A percentile compares a stretch with the other conserved stretches of the same genome.
phyloP scores from a whole-genome alignment of 2,329 filamentous ascomycete genomes.

The Paracorniculantispora psalliotae region DNA sequence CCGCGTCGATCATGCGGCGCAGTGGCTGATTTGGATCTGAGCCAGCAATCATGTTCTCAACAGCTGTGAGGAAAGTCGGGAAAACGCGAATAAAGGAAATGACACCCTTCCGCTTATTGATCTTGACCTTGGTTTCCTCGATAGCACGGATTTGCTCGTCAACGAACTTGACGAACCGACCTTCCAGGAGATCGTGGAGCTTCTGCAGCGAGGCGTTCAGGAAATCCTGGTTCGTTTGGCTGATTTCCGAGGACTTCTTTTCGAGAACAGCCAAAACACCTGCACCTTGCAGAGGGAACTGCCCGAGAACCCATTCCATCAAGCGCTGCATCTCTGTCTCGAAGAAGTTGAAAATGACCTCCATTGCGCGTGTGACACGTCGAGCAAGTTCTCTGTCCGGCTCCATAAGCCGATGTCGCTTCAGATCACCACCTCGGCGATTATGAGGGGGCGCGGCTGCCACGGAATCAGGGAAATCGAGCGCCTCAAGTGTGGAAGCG shows the following conservation, averaged over 20 bases:
- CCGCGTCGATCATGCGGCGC: slow-evolving; percentile 73
- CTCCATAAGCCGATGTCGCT: slow-evolving; percentile 73
- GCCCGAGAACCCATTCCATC: slow-evolving; percentile 75
- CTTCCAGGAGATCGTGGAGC: slow-evolving; percentile 67
- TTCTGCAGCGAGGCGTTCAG: slow-evolving; percentile 75
- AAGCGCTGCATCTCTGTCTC: slow-evolving; percentile 71
- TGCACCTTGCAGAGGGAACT: slow-evolving; percentile 86
- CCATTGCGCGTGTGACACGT: slow-evolving; percentile 80
- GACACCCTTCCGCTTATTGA: slow-evolving; percentile 96
- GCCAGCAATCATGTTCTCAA: slow-evolving; percentile 75
- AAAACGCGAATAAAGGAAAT: slow-evolving; percentile 94
- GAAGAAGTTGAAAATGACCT: slow-evolving; percentile 80
- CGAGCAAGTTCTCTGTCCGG: slow-evolving; percentile 83
- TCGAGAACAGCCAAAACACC: slow-evolving; percentile 80
- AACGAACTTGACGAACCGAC: slow-evolving; percentile 80
- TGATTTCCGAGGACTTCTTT: slow-evolving; percentile 70
- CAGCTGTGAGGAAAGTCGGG: slow-evolving; percentile 73
- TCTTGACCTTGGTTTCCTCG: slow-evolving; percentile 97
- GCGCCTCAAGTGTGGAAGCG: slow-evolving; percentile 73
- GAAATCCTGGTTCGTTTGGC: slow-evolving; percentile 91
- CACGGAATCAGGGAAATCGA: slow-evolving; percentile 81
- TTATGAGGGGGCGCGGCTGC: slow-evolving; percentile 59
- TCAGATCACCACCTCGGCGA: slow-evolving; percentile 68
- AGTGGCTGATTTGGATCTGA: slow-evolving; percentile 56
- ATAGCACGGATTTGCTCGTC: slow-evolving; percentile 94